phyloP scores from a whole-genome alignment of 805 yeast species.

The Starmerella tilneyi region DNA sequence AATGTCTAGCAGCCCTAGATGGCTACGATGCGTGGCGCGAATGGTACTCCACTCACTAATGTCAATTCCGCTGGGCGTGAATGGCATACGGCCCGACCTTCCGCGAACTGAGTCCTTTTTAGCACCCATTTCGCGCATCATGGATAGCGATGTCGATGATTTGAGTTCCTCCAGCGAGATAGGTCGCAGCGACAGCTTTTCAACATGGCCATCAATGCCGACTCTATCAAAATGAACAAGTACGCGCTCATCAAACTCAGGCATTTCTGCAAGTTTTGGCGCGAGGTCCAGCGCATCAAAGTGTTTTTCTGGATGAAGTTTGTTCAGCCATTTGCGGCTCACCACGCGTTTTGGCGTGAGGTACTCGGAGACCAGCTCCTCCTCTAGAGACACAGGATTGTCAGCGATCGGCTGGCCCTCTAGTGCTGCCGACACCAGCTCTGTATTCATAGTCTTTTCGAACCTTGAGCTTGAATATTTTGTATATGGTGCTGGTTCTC shows the following conservation, averaged over 20 bases:
- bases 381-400: not conserved
- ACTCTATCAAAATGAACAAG: slow-evolving; percentile 55
- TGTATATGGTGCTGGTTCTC: too few species aligned
- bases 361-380: slow-evolving; percentile 35
- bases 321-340: slow-evolving; percentile 60
- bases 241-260: slow-evolving; percentile 54
- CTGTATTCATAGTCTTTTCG: slow-evolving; percentile 9
- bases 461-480: too few species aligned
- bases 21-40: slow-evolving; percentile 49
- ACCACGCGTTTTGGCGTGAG: slow-evolving; percentile 55
- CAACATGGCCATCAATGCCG: slow-evolving; percentile 67
- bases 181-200: slow-evolving; percentile 53
- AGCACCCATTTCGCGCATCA: slow-evolving; percentile 56
- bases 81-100: slow-evolving; percentile 65
- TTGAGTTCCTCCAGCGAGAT: slow-evolving; percentile 38
- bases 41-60: slow-evolving; percentile 27
- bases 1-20: slow-evolving; percentile 63
- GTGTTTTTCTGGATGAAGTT: slow-evolving; percentile 36
- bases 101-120: slow-evolving; percentile 59
- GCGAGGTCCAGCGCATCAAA: slow-evolving; percentile 34
- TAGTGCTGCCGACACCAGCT: slow-evolving; percentile 8
- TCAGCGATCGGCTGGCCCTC: not conserved
- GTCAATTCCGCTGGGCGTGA: slow-evolving; percentile 81
- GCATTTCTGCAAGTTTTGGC: slow-evolving; percentile 44
- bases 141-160: slow-evolving; percentile 60